Conservation (phyloP, 352 stramenopile species). For the Aphanomyces euteiches region DNA sequence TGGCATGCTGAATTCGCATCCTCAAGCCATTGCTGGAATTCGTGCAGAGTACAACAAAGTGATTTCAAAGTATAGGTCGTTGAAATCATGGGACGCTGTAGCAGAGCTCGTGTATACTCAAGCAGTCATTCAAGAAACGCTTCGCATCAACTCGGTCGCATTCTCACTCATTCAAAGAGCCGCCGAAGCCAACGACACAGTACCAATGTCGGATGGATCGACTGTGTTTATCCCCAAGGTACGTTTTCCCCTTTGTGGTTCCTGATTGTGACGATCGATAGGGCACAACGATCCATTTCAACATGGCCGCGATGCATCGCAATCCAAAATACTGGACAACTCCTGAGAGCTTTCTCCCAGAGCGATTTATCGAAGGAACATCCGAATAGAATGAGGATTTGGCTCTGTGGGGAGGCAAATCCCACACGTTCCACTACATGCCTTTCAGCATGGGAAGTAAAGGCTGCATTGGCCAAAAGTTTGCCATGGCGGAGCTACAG, state of each 20-base stretch:
- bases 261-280: constrained; percentile 7
- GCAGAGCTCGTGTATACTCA: not conserved
- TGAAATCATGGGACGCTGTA: not conserved
- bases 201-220: not conserved
- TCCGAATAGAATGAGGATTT: constrained; percentile 8
- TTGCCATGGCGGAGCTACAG: constrained; percentile 46
- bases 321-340: constrained; percentile 44
- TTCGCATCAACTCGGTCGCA: not conserved
- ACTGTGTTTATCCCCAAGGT: constrained; percentile 26
- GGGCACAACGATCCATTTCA: constrained; percentile 38
- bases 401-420: constrained; percentile 20
- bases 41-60: not conserved
- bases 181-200: not conserved
- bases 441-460: constrained; percentile 41
- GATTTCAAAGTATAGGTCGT: not conserved
- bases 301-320: constrained; percentile 39
- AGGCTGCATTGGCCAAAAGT: constrained; percentile 45
- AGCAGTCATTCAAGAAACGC: not conserved
- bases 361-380: constrained; percentile 36
- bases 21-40: not conserved
- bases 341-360: constrained; percentile 41
- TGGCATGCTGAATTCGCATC: not conserved
- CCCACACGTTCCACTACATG: constrained; percentile 40
- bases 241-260: constrained; percentile 32
- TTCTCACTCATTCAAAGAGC: not conserved